These are phyloP conservation scores for Scheffersomyces spartinae DNA, from an alignment of 805 yeast species.

Conservation along the genomic window DNA sequence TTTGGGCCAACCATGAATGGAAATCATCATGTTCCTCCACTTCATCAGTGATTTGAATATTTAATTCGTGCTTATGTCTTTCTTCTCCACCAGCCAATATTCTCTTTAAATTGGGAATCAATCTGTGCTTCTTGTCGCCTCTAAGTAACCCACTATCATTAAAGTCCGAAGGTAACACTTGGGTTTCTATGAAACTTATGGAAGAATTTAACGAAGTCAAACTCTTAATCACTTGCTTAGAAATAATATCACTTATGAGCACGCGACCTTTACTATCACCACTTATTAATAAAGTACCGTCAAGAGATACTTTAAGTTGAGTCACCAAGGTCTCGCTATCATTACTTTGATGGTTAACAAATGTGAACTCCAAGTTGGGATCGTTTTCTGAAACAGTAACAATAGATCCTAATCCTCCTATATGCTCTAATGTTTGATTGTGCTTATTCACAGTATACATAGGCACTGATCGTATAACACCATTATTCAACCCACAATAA, in stretches of 20 bases:
- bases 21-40: slow-evolving; percentile 23
- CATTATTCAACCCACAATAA: slow-evolving; percentile 59
- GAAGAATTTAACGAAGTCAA: slow-evolving; percentile 30
- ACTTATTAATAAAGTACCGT: slow-evolving; percentile 59
- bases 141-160: no score
- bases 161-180: no score
- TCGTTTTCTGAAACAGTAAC: slow-evolving; percentile 43
- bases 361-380: slow-evolving; percentile 35
- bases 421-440: slow-evolving; percentile 37
- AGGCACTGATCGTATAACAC: slow-evolving; percentile 46
- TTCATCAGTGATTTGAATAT: slow-evolving; percentile 18
- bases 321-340: slow-evolving; percentile 31
- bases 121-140: slow-evolving; percentile 25
- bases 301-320: slow-evolving; percentile 50
- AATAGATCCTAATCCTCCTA: slow-evolving; percentile 47
- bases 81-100: slow-evolving; percentile 31
- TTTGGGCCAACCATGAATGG: slow-evolving; percentile 36
- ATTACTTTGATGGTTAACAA: slow-evolving; percentile 35
- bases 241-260: slow-evolving; percentile 53
- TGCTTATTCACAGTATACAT: slow-evolving; percentile 32
- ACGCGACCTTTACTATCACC: slow-evolving; percentile 71
- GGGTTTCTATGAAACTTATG: no score
- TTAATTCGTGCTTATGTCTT: slow-evolving; percentile 34
- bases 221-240: slow-evolving; percentile 57
- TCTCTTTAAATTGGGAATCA: slow-evolving; percentile 59